These are phyloP conservation scores for Mycosarcoma mackinlayi DNA, from an alignment of 1,284 basidiomycete genomes.

Conservation along the genomic window DNA sequence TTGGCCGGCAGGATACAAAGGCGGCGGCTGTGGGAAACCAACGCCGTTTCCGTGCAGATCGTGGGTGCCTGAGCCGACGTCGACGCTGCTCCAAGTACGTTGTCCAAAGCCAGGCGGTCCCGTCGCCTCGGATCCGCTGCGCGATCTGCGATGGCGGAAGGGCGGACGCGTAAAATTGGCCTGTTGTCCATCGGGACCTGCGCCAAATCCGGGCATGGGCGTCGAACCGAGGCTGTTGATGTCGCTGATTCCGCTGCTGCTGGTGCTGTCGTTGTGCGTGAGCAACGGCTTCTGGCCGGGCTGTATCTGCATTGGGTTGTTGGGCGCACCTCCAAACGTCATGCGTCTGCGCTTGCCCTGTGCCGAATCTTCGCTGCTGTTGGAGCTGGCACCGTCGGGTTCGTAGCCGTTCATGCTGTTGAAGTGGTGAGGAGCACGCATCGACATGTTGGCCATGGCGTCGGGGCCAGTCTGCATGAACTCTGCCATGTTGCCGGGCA, in stretches of 20 bases:
- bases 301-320: constrained; percentile 19
- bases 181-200: constrained; percentile 21
- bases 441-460: constrained; percentile 15
- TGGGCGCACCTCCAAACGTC: constrained; percentile 41
- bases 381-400: constrained; percentile 28
- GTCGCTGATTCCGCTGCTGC: constrained; percentile 27
- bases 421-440: constrained; percentile 21
- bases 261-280: constrained; percentile 36
- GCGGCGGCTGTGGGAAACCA: constrained; percentile 27
- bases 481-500: constrained; percentile 21
- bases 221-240: constrained; percentile 25
- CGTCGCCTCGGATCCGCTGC: constrained; percentile 33
- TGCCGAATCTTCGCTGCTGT: constrained; percentile 34
- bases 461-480: constrained; percentile 16
- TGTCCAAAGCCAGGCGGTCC: constrained; percentile 26
- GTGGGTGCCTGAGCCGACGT: constrained; percentile 14
- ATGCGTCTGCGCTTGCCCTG: constrained; percentile 47
- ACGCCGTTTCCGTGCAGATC: constrained; percentile 18
- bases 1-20: constrained; percentile 26
- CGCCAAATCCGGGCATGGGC: constrained; percentile 12
- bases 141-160: constrained; percentile 36
- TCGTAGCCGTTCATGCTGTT: constrained; percentile 35
- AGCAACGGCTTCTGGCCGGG: constrained; percentile 18
- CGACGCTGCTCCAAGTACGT: constrained; percentile 31
- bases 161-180: constrained; percentile 25